Conservation (phyloP, 225 moss, liverwort and hornwort species). For the Pseudisothecium myosuroides region DNA sequence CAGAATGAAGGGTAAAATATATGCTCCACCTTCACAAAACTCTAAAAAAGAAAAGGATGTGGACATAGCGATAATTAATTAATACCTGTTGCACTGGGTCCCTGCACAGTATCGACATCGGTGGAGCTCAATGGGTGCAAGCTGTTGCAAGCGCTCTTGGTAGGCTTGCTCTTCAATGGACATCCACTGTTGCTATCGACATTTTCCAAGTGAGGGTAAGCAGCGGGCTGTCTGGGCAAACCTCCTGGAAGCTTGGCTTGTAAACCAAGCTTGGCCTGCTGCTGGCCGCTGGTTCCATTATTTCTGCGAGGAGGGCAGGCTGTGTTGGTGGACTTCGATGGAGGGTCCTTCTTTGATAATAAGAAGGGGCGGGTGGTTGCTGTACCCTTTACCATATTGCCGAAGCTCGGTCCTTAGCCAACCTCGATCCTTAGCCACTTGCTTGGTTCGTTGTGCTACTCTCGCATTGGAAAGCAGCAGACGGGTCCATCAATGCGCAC, state of each 20-base stretch:
- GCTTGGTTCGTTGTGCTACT: background rate
- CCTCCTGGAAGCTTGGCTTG: background rate
- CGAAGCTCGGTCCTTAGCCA: background rate
- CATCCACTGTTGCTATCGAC: background rate
- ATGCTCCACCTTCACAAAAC: background rate
- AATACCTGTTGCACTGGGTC: slow-evolving; percentile 7
- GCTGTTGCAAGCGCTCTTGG: background rate
- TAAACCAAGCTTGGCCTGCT: background rate
- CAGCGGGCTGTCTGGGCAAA: background rate
- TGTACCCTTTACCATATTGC: slow-evolving; percentile 54
- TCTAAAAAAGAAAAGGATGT: background rate
- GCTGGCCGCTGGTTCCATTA: background rate
- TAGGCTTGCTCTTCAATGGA: background rate
- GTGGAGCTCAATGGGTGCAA: background rate
- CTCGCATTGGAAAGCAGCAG: background rate
- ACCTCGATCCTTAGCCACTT: background rate
- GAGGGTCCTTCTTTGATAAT: slow-evolving; percentile 21
- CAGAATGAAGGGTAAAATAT: no score
- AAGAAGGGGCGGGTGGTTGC: slow-evolving; percentile 49
- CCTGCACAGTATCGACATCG: background rate
- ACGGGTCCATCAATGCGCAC: background rate
- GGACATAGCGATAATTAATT: background rate
- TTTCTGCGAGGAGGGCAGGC: slow-evolving; percentile 22
- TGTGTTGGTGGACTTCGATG: background rate
- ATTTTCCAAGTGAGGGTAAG: slow-evolving; percentile 19